Conservation (phyloP, 2,329 filamentous ascomycete genomes). For the Pseudopyrenochaeta lycopersici region DNA sequence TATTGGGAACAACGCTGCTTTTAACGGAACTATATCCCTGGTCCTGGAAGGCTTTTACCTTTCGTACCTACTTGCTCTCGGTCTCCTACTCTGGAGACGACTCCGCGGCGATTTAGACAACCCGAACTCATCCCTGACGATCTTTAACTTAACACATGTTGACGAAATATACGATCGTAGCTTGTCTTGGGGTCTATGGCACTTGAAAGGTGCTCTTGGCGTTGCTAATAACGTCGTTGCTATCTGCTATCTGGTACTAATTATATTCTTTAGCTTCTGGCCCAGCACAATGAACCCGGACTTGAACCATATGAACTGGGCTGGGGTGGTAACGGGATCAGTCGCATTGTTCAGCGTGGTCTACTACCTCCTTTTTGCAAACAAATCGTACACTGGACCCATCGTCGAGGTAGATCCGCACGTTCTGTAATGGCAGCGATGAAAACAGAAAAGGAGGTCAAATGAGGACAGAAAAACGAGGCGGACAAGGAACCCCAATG, state of each 20-base stretch:
- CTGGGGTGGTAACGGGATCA: conserved; percentile 40
- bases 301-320: conserved; percentile 43
- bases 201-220: conserved; percentile 38
- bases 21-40: conserved; percentile 48
- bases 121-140: conserved; percentile 26
- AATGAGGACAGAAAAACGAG: neutral
- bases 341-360: conserved; percentile 40
- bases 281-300: conserved; percentile 28
- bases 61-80: conserved; percentile 45
- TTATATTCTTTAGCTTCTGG: conserved; percentile 50
- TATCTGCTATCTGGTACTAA: conserved; percentile 41
- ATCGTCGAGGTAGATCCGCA: conserved; percentile 43
- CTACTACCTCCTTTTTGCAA: conserved; percentile 43
- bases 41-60: conserved; percentile 49
- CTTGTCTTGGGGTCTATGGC: conserved; percentile 47
- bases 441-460: too few relatives aligned
- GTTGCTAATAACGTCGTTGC: conserved; percentile 43
- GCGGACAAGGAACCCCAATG: neutral
- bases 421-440: conserved; percentile 14
- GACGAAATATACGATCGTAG: conserved; percentile 30
- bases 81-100: conserved; percentile 47
- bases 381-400: conserved; percentile 42
- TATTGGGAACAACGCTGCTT: conserved; percentile 56
- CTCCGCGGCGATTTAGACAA: conserved; percentile 42
- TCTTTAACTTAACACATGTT: conserved; percentile 31